Evolutionary conservation across 1,284 basidiomycete species (phyloP).

Genomic region (Leccinum subspadiceum): DNA sequence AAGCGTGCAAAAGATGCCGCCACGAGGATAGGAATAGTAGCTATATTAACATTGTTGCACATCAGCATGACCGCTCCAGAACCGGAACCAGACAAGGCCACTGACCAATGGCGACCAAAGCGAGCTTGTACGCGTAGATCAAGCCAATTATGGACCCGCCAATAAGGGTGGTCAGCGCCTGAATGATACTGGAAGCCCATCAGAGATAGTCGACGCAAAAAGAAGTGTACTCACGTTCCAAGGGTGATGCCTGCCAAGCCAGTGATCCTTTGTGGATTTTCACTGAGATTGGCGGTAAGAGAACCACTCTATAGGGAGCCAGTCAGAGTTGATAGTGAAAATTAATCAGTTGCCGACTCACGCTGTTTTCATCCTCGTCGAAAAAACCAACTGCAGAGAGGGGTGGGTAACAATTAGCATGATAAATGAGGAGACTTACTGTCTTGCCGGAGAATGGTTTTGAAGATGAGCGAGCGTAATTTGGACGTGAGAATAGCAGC

Average conservation of each 20-base stretch:
- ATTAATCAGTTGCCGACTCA: slow-evolving; percentile 33
- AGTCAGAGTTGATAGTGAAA: not conserved
- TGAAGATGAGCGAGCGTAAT: slow-evolving; percentile 70
- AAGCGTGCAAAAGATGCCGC: slow-evolving; percentile 88
- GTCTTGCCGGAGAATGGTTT: slow-evolving; percentile 80
- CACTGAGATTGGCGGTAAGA: slow-evolving; percentile 79
- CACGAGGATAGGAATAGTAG: slow-evolving; percentile 82
- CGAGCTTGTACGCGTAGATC: slow-evolving; percentile 77
- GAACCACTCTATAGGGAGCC: slow-evolving; percentile 60
- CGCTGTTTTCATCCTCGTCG: slow-evolving; percentile 79
- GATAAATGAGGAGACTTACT: slow-evolving; percentile 43
- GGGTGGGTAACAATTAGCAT: slow-evolving; percentile 2
- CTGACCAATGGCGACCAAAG: slow-evolving; percentile 71
- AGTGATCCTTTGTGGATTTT: slow-evolving; percentile 90
- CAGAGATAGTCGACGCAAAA: not conserved
- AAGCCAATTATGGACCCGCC: slow-evolving; percentile 78
- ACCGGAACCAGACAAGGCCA: slow-evolving; percentile 5
- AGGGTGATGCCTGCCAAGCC: slow-evolving; percentile 90
- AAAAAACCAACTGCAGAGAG: slow-evolving; percentile 72
- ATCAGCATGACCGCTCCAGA: slow-evolving; percentile 10
- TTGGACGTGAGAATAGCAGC: slow-evolving; percentile 69
- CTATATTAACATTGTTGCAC: slow-evolving; percentile 39
- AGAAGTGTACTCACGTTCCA: slow-evolving; percentile 52
- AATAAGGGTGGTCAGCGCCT: slow-evolving; percentile 74
- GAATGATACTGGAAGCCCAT: slow-evolving; percentile 61